phyloP scores from a whole-genome alignment of 2,329 filamentous ascomycete genomes.

The Alternaria brassicae region DNA sequence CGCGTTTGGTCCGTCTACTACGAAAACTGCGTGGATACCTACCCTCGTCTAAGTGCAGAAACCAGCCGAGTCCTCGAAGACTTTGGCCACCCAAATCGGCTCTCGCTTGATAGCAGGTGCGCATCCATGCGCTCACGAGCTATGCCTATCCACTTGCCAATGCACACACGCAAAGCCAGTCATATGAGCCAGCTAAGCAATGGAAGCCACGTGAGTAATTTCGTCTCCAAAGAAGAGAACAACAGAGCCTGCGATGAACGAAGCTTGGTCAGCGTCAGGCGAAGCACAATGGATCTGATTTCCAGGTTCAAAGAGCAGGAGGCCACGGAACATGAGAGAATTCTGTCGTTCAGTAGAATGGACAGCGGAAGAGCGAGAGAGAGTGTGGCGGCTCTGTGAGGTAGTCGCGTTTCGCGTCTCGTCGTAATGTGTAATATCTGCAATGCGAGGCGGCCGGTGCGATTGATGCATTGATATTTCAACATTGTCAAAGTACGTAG shows the following conservation, averaged over 20 bases:
- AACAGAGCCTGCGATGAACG: slow-evolving; percentile 26
- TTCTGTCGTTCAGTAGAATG: slow-evolving; percentile 32
- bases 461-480: neutral
- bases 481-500: neutral
- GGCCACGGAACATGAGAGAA: slow-evolving; percentile 41
- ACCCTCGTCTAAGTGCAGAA: slow-evolving; percentile 35
- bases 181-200: slow-evolving; percentile 31
- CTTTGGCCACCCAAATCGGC: slow-evolving; percentile 22
- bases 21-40: slow-evolving; percentile 41
- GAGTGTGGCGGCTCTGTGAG: slow-evolving; percentile 8
- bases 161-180: slow-evolving; percentile 33
- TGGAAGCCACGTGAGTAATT: slow-evolving; percentile 26
- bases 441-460: neutral
- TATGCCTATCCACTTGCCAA: slow-evolving; percentile 17
- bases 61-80: slow-evolving; percentile 20
- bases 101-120: slow-evolving; percentile 29
- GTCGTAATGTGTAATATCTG: neutral
- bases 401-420: too few relatives aligned
- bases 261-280: slow-evolving; percentile 46
- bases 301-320: slow-evolving; percentile 48
- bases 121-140: slow-evolving; percentile 23
- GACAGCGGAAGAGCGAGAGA: slow-evolving; percentile 14
- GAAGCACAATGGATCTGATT: slow-evolving; percentile 53
- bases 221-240: slow-evolving; percentile 21
- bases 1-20: slow-evolving; percentile 48